Conservation (phyloP, 192 early-diverging fungal genomes). For the Chytriomyces confervae region DNA sequence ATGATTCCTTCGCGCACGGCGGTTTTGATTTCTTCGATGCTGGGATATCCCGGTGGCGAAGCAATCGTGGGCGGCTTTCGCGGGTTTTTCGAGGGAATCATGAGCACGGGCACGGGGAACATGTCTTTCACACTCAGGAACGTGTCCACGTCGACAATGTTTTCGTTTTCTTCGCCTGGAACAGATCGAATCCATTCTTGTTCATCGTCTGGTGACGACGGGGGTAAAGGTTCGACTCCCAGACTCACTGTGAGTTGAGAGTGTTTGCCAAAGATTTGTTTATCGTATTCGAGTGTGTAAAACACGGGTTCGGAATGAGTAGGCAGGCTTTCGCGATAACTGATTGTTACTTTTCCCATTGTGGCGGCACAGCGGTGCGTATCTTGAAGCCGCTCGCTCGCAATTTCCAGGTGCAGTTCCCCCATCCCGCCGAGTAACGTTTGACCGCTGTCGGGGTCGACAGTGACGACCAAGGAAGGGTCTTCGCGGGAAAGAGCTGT, state of each 20-base stretch:
- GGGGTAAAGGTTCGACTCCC: slow-evolving; percentile 52
- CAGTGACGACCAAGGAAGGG: slow-evolving; percentile 76
- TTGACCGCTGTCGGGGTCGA: slow-evolving; percentile 87
- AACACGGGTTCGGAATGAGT: slow-evolving; percentile 27
- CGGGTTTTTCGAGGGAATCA: slow-evolving; percentile 10
- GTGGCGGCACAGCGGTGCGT: slow-evolving; percentile 78
- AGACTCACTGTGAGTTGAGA: slow-evolving; percentile 64
- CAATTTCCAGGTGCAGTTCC: slow-evolving; percentile 91
- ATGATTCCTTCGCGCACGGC: slow-evolving; percentile 73
- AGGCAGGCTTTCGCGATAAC: slow-evolving; percentile 79
- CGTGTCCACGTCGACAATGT: slow-evolving; percentile 13
- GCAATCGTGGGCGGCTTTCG: neutral
- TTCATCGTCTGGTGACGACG: slow-evolving; percentile 36
- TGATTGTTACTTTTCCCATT: slow-evolving; percentile 85
- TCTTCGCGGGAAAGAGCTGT: slow-evolving; percentile 82
- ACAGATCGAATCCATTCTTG: slow-evolving; percentile 10
- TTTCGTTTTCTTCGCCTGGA: neutral
- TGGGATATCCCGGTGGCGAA: slow-evolving; percentile 28
- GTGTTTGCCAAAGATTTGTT: slow-evolving; percentile 73
- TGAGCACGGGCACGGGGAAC: slow-evolving; percentile 14
- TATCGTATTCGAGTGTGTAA: slow-evolving; percentile 63
- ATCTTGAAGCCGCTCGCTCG: slow-evolving; percentile 81
- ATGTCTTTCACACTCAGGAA: slow-evolving; percentile 11
- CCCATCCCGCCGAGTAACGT: slow-evolving; percentile 91
- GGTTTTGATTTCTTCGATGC: slow-evolving; percentile 31